A percentile compares a stretch with the other conserved stretches of the same genome.
phyloP scores from a whole-genome alignment of 2,329 filamentous ascomycete species.

The Microcera coccophila region DNA sequence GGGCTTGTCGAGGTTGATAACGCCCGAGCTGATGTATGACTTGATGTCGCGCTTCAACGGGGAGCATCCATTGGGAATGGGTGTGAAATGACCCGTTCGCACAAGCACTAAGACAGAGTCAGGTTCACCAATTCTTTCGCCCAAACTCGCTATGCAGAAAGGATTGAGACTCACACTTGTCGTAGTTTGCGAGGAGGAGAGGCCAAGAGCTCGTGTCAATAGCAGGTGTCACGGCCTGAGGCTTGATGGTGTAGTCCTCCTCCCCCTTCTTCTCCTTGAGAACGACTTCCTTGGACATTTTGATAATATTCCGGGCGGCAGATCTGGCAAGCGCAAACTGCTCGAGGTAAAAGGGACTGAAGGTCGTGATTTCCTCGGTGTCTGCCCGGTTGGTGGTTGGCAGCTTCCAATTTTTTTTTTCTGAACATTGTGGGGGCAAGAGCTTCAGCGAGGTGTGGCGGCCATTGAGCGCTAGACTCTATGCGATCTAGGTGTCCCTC shows the following conservation, averaged over 20 bases:
- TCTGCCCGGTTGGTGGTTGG: constrained; percentile 30
- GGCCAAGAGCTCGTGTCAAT: constrained; percentile 90
- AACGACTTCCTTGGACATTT: constrained; percentile 47
- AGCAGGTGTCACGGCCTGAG: constrained; percentile 71
- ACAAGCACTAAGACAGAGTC: constrained; percentile 64
- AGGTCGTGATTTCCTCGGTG: constrained; percentile 29
- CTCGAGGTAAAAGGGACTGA: constrained; percentile 25
- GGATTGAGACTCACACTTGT: constrained; percentile 63
- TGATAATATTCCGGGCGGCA: constrained; percentile 29
- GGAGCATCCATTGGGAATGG: constrained; percentile 87
- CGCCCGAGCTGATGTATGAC: constrained; percentile 93
- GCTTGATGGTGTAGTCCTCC: constrained; percentile 86
- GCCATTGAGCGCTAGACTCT: constrained; percentile 8
- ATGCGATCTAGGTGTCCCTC: neutral
- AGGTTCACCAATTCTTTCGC: constrained; percentile 16
- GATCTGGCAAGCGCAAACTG: constrained; percentile 12
- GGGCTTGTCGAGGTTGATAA: constrained; percentile 85
- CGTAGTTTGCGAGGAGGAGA: constrained; percentile 92
- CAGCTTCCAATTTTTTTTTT: constrained; percentile 34
- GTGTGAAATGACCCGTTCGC: constrained; percentile 93
- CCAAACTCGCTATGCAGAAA: constrained; percentile 1
- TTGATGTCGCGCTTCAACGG: constrained; percentile 93
- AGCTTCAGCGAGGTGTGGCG: constrained; percentile 27
- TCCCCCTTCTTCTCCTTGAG: constrained; percentile 33
- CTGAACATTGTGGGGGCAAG: constrained; percentile 28